Conservation (phyloP, 495 filamentous ascomycete species). For the Aspergillus heteromorphus region DNA sequence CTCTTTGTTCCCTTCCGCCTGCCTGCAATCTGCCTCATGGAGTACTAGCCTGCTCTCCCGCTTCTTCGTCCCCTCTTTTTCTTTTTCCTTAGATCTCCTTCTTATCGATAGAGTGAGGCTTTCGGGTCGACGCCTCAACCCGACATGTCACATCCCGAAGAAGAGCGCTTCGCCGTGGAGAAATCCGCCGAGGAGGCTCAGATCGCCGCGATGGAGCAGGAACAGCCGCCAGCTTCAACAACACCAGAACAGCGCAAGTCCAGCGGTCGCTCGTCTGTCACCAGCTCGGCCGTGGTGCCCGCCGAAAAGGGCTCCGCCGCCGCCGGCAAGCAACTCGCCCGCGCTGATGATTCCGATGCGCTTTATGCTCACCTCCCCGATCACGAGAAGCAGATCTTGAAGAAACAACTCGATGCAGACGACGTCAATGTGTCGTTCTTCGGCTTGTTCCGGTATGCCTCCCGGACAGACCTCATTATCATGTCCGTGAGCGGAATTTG, state of each 20-base stretch:
- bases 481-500: conserved; percentile 59
- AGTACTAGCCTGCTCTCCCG: conserved; percentile 3
- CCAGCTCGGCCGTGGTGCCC: conserved; percentile 17
- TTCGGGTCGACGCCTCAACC: background rate
- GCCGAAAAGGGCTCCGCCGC: conserved; percentile 17
- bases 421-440: conserved; percentile 58
- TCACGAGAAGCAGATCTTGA: conserved; percentile 62
- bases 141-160: background rate
- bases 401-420: conserved; percentile 65
- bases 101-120: background rate
- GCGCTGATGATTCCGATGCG: conserved; percentile 25
- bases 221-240: background rate
- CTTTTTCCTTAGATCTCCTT: background rate
- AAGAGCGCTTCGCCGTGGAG: background rate
- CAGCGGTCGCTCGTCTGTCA: conserved; percentile 16
- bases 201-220: conserved; percentile 1
- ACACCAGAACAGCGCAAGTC: conserved; percentile 13
- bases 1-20: background rate
- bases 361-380: conserved; percentile 33
- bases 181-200: conserved; percentile 9
- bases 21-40: conserved; percentile 6
- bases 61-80: background rate
- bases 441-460: conserved; percentile 75
- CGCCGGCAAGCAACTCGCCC: conserved; percentile 11
- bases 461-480: conserved; percentile 67